phyloP scores from a whole-genome alignment of 768 basidiomycete genomes.

The Multifurca ochricompacta region DNA sequence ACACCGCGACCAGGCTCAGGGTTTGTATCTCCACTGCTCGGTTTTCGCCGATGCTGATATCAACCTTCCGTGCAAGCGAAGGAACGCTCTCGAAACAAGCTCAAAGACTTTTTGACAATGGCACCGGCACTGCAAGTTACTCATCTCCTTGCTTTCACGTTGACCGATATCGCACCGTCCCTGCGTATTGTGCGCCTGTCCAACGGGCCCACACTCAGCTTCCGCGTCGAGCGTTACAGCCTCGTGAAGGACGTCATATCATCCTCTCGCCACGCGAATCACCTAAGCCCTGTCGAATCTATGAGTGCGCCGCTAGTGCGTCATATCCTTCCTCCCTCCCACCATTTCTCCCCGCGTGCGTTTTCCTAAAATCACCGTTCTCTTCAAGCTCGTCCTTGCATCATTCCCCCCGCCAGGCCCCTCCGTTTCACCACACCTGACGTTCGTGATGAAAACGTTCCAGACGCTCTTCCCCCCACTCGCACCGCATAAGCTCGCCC shows the following conservation, averaged over 20 bases:
- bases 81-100: conserved; percentile 86
- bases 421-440: conserved; percentile 71
- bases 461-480: conserved; percentile 95
- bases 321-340: neutral
- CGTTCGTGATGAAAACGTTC: conserved; percentile 92
- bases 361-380: neutral
- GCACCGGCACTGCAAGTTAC: conserved; percentile 87
- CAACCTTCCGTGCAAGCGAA: conserved; percentile 29
- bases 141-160: conserved; percentile 86
- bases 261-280: conserved; percentile 56
- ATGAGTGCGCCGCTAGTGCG: conserved; percentile 85
- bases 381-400: conserved; percentile 69
- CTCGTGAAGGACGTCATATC: conserved; percentile 77
- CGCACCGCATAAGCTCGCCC: conserved; percentile 65
- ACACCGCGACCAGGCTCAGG: conserved; percentile 87
- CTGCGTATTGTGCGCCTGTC: conserved; percentile 82
- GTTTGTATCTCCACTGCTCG: conserved; percentile 35
- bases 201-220: conserved; percentile 88
- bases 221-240: conserved; percentile 88
- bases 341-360: neutral
- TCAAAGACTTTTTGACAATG: conserved; percentile 91
- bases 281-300: conserved; percentile 76
- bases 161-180: conserved; percentile 79
- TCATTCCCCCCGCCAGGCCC: conserved; percentile 75
- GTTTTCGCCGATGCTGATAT: conserved; percentile 15